These are phyloP conservation scores for Aspergillus neoniger DNA, from an alignment of 2,329 filamentous ascomycete genomes.

Conservation along the genomic window DNA sequence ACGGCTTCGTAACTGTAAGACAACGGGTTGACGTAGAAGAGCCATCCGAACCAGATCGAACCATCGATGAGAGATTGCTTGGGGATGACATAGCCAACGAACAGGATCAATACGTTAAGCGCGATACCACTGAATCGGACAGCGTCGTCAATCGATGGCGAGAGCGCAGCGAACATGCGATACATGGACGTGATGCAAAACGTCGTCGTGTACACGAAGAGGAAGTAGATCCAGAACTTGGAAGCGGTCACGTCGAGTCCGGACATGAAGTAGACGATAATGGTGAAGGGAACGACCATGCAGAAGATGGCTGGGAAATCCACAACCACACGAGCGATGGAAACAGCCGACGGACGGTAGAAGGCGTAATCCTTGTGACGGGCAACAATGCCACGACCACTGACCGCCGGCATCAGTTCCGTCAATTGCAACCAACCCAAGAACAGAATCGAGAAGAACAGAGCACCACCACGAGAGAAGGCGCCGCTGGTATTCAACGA, in stretches of 20 bases:
- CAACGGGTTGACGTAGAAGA: constrained; percentile 57
- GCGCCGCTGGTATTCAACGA: constrained; percentile 60
- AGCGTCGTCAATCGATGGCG: constrained; percentile 65
- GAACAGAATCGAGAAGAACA: constrained; percentile 69
- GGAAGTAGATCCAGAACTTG: constrained; percentile 67
- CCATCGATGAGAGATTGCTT: constrained; percentile 60
- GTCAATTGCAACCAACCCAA: constrained; percentile 72
- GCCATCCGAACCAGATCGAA: constrained; percentile 69
- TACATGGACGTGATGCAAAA: constrained; percentile 66
- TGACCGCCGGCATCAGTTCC: constrained; percentile 76
- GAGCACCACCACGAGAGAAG: constrained; percentile 63
- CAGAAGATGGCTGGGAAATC: constrained; percentile 63
- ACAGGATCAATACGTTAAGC: constrained; percentile 64
- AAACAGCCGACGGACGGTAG: constrained; percentile 68
- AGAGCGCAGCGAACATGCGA: constrained; percentile 66
- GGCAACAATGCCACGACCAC: constrained; percentile 68
- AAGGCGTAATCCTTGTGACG: constrained; percentile 70
- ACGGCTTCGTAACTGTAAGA: constrained; percentile 68
- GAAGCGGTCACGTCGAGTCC: constrained; percentile 59
- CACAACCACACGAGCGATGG: constrained; percentile 61
- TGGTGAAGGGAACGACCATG: constrained; percentile 61
- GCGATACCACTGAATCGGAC: constrained; percentile 64
- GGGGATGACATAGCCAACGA: constrained; percentile 68
- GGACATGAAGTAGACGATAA: constrained; percentile 68
- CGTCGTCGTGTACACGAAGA: constrained; percentile 65